These are phyloP conservation scores for Mucor irregularis DNA, from an alignment of 371 early-diverging fungal species.

Conservation along the genomic window DNA sequence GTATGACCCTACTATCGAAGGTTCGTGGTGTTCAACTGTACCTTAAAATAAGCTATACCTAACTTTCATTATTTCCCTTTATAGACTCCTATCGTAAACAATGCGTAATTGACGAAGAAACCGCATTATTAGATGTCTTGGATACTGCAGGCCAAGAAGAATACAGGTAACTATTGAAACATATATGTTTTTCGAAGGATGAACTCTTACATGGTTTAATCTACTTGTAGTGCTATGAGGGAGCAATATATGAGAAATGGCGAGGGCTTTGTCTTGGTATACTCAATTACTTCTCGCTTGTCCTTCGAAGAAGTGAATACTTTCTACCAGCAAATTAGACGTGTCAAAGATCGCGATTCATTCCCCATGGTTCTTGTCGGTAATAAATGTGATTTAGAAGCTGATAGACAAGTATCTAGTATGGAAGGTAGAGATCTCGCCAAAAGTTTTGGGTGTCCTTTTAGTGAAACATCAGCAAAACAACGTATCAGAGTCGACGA, in stretches of 20 bases:
- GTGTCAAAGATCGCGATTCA: constrained; percentile 80
- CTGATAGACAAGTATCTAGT: constrained; percentile 53
- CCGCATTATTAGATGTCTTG: constrained; percentile 85
- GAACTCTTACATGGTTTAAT: not conserved
- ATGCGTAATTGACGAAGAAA: constrained; percentile 82
- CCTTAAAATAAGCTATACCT: constrained; percentile 5
- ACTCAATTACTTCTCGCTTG: constrained; percentile 73
- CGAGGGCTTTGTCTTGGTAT: constrained; percentile 84
- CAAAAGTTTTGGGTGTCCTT: constrained; percentile 28
- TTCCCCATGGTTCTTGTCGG: constrained; percentile 70
- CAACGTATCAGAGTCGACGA: constrained; percentile 87
- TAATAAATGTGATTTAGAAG: constrained; percentile 66
- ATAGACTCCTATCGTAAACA: constrained; percentile 91
- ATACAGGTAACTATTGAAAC: constrained; percentile 57
- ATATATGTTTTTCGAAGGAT: not conserved
- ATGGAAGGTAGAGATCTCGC: constrained; percentile 33
- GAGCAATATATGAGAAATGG: constrained; percentile 88
- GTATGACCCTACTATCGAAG: constrained; percentile 95
- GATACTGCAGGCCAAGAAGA: constrained; percentile 96
- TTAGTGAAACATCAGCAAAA: constrained; percentile 60
- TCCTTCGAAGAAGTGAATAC: constrained; percentile 83
- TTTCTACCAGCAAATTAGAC: constrained; percentile 77
- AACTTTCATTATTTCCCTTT: not conserved
- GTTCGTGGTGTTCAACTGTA: constrained; percentile 19
- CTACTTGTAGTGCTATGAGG: constrained; percentile 64